A percentile compares a stretch with the other conserved stretches of the same genome.
These are phyloP conservation scores for Elaeagnus macrophylla DNA, from an alignment of 306 rosid species.

Conservation along the genomic window DNA sequence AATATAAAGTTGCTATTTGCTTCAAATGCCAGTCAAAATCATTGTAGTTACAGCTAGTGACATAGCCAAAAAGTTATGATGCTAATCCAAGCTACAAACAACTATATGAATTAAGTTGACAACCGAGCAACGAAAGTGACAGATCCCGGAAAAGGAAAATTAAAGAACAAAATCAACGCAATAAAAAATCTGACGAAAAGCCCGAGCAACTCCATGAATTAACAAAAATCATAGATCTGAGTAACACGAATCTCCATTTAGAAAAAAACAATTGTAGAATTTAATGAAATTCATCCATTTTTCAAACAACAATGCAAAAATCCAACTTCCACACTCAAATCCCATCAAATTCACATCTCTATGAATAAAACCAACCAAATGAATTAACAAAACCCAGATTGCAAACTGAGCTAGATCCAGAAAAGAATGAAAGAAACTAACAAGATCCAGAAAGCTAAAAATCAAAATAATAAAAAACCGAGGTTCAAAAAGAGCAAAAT, in stretches of 20 bases:
- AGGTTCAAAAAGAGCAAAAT: not conserved
- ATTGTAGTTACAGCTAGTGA: slow-evolving; percentile 10
- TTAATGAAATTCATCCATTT: not conserved
- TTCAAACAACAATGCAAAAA: not conserved
- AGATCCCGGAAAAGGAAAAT: slow-evolving; percentile 17
- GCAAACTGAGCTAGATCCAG: slow-evolving; percentile 24
- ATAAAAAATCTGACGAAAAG: slow-evolving; percentile 1
- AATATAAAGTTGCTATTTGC: slow-evolving; percentile 16
- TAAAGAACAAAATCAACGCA: not conserved
- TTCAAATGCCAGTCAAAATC: slow-evolving; percentile 13
- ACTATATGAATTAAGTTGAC: slow-evolving; percentile 18
- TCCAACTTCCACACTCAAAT: not conserved
- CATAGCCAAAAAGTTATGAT: slow-evolving; percentile 9
- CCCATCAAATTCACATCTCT: slow-evolving; percentile 8
- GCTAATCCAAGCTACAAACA: slow-evolving; percentile 11
- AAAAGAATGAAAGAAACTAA: slow-evolving; percentile 1
- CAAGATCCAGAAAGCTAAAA: slow-evolving; percentile 8
- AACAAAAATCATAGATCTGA: slow-evolving; percentile 14
- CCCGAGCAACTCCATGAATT: slow-evolving; percentile 1
- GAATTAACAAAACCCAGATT: slow-evolving; percentile 9
- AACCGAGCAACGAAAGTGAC: slow-evolving; percentile 29
- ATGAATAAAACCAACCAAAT: slow-evolving; percentile 11
- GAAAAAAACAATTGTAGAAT: not conserved
- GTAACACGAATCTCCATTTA: not conserved
- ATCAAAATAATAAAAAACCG: not conserved